Conservation (phyloP, 164 flowering plant species). For the Dillenia turbinata region DNA sequence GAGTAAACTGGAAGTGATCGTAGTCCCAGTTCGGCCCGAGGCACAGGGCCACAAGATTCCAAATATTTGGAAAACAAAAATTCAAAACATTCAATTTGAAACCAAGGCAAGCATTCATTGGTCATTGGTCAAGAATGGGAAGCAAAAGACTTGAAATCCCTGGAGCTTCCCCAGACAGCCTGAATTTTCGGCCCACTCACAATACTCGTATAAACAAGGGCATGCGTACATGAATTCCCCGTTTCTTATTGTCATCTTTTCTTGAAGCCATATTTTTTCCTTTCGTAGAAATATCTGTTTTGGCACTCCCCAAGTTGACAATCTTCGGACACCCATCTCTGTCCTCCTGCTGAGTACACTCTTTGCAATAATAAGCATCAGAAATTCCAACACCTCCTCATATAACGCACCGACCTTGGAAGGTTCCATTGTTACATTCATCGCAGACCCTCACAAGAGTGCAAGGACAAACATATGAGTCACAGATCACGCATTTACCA, state of each 20-base stretch:
- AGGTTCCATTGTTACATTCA: constrained; percentile 92
- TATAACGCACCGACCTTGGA: constrained; percentile 73
- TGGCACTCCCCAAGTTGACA: constrained; percentile 86
- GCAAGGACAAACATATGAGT: constrained; percentile 68
- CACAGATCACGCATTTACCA: constrained; percentile 68
- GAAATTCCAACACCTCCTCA: constrained; percentile 93
- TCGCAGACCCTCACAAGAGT: constrained; percentile 78
- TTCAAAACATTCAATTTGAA: no score
- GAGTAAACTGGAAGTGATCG: no score
- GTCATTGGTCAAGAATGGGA: no score
- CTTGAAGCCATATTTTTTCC: constrained; percentile 86
- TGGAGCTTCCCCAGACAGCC: no score
- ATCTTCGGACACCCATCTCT: constrained; percentile 85
- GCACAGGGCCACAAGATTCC: no score
- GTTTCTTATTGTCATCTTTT: constrained; percentile 38
- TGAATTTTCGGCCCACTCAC: no score
- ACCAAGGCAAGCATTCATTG: no score
- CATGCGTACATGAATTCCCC: no score
- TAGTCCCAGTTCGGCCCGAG: no score
- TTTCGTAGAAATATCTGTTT: constrained; percentile 84
- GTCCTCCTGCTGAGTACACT: constrained; percentile 89
- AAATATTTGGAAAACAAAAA: no score
- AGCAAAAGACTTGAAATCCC: no score
- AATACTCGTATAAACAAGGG: no score
- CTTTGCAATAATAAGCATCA: constrained; percentile 89